Evolutionary conservation across 78 protist species (phyloP).

Genomic region (slime mould (Dictyostelium discoideum)): DNA sequence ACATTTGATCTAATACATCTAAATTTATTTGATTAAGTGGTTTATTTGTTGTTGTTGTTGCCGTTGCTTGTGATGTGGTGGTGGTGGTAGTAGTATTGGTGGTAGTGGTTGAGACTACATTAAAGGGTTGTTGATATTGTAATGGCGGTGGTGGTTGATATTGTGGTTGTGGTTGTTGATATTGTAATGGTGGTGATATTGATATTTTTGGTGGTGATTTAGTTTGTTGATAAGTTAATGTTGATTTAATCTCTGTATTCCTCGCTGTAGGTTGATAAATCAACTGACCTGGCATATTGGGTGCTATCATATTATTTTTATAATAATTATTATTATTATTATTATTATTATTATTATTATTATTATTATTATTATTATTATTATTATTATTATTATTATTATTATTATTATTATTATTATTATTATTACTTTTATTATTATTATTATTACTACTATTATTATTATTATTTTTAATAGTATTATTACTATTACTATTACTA

Average conservation of each 20-base stretch:
- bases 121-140: neutral
- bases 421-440: neutral
- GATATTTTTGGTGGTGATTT: neutral
- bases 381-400: neutral
- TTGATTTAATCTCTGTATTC: neutral
- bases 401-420: neutral
- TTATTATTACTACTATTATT: neutral
- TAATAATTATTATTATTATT: neutral
- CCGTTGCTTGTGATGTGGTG: neutral
- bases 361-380: neutral
- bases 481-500: neutral
- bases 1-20: neutral
- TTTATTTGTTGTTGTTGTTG: neutral
- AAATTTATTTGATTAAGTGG: neutral
- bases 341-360: neutral
- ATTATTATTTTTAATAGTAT: too few relatives aligned
- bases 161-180: neutral
- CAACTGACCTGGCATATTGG: slow-evolving; percentile 27
- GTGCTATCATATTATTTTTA: neutral
- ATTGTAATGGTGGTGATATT: neutral
- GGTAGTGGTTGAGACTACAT: too few relatives aligned
- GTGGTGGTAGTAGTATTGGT: neutral
- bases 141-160: neutral
- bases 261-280: neutral
- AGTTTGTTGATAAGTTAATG: neutral